Evolutionary conservation across 2,329 filamentous ascomycete genomes (phyloP), one percentile per base, ranked within the genome.

Genomic region (Fusarium domesticum): DNA sequence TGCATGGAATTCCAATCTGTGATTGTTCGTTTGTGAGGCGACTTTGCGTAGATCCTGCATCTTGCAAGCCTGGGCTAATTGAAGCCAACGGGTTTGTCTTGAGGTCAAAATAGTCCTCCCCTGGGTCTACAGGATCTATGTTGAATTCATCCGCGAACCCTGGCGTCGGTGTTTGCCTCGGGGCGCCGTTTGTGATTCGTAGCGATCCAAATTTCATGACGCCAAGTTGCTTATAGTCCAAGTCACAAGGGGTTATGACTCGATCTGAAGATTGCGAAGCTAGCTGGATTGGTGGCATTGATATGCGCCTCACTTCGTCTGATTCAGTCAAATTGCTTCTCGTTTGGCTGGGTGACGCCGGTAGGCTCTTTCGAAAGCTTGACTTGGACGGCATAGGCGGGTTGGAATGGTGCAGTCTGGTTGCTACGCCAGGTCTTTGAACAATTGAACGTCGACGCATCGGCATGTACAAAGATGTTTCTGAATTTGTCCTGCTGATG

Each of bases 161-260:
- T 36, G 43, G 71, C 65, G 74, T 79, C n/a, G 66, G 64, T 12
- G 63, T 62, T 3, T 28, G 23, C 23, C 23, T 28, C 23, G 81
- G 81, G 3, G 70, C 67, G 12, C 79, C 81, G 60, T 85, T 85
- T 17, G 71, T 82, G 43, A 85, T 83, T 28, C 78, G 75, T 38
- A 85, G 57, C 2, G 79, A 79, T 2, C 82, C 82, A 41, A 82
- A 74, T 58, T 81, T 81, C 58, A 82, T 84, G 10, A 73, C 77
- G 3, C 81, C 81, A 23, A 80, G 74, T 35, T 83, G 78, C 47
- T 71, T 71, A 54, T 83, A 84, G n/a, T 78, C 73, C 19, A 69
- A 62, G 18, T 83, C 80, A 32, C 67, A 74, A 0, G 81, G 67
- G 7, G 68, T 70, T 12, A 59, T 54, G 6, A 60, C 61, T 28